phyloP scores from a whole-genome alignment of 2,329 filamentous ascomycete genomes.

The Apiospora marii region DNA sequence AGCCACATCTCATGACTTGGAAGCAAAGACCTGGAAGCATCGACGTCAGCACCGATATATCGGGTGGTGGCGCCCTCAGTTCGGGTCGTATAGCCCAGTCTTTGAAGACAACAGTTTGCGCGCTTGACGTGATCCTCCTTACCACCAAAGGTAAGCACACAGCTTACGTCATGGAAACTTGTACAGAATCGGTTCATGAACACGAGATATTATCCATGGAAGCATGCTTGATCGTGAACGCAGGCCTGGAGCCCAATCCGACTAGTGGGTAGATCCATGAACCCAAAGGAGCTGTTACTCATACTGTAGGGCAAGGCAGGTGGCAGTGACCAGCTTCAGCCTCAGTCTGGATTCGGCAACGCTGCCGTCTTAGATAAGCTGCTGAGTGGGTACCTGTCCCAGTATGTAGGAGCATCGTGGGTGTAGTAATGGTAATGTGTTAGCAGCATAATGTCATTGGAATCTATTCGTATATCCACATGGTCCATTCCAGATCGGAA shows the following conservation, averaged over 20 bases:
- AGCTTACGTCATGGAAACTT: background rate
- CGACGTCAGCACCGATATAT: conserved; percentile 1
- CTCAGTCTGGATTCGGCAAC: background rate
- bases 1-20: background rate
- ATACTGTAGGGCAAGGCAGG: background rate
- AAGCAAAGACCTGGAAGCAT: background rate
- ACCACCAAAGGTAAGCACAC: background rate
- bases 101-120: background rate
- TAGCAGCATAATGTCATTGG: background rate
- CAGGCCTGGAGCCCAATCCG: background rate
- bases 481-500: background rate
- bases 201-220: background rate
- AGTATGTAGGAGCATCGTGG: background rate
- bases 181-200: background rate
- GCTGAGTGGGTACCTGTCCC: background rate
- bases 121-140: background rate
- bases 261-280: background rate
- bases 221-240: background rate
- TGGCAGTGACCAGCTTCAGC: background rate
- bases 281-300: background rate
- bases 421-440: background rate
- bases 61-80: background rate
- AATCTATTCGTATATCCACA: background rate
- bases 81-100: background rate
- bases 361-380: background rate